A percentile compares a stretch with the other conserved stretches of the same genome.
Evolutionary conservation across 2,329 filamentous ascomycete genomes (phyloP).

Genomic region (Penicillium sp.): DNA sequence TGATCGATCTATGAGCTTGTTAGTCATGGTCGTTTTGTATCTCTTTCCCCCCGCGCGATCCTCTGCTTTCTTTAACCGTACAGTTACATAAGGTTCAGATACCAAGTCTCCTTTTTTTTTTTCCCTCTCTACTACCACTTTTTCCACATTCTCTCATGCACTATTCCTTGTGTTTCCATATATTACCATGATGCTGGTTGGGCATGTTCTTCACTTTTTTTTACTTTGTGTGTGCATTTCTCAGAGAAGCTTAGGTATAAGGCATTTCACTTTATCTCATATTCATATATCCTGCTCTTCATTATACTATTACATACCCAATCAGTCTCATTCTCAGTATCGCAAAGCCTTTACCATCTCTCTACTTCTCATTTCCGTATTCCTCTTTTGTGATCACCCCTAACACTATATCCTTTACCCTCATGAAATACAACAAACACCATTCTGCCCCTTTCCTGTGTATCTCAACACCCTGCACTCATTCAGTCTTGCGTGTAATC

Average conservation of each 20-base stretch:
- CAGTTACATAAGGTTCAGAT: constrained; percentile 21
- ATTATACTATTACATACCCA: neutral
- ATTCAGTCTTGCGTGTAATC: no score
- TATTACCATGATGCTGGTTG: constrained; percentile 16
- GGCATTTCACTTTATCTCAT: neutral
- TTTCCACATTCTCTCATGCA: constrained; percentile 9
- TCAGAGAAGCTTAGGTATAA: constrained; percentile 13
- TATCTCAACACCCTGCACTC: no score
- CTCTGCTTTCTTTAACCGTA: constrained; percentile 14
- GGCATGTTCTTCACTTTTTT: constrained; percentile 11
- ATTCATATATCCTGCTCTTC: neutral
- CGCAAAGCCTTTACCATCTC: neutral
- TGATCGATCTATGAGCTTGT: constrained; percentile 62
- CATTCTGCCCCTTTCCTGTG: neutral
- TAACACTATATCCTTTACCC: neutral
- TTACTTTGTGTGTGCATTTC: constrained; percentile 3
- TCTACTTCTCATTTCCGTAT: neutral
- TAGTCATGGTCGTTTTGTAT: constrained; percentile 10
- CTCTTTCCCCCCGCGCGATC: neutral
- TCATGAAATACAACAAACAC: neutral
- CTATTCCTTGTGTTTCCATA: constrained; percentile 11
- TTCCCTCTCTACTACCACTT: constrained; percentile 5
- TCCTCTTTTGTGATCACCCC: neutral
- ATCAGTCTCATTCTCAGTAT: neutral
- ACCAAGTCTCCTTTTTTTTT: constrained; percentile 21